Conservation (phyloP, 805 yeast genomes). For the Candida koratica region DNA sequence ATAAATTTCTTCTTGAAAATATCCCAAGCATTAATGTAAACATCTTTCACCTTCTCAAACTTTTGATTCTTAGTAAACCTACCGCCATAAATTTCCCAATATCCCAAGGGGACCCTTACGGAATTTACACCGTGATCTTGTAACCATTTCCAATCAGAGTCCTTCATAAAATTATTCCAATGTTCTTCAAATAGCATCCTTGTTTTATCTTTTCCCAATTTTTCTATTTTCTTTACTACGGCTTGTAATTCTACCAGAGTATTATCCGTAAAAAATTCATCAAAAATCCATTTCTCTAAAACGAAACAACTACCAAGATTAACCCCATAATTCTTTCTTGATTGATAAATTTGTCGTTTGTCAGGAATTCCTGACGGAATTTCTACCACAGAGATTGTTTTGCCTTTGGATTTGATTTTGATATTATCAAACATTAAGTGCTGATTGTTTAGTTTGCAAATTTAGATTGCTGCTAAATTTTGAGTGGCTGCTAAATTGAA, state of each 20-base stretch:
- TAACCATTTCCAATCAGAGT: constrained; percentile 80
- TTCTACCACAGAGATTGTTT: constrained; percentile 14
- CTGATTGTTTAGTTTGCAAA: no score
- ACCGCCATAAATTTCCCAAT: constrained; percentile 79
- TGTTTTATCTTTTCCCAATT: constrained; percentile 53
- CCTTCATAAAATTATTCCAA: constrained; percentile 60
- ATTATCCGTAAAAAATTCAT: constrained; percentile 50
- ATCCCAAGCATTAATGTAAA: constrained; percentile 75
- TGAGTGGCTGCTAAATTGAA: constrained; percentile 3
- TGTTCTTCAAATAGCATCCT: constrained; percentile 53
- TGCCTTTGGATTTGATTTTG: constrained; percentile 29
- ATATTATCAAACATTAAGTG: constrained; percentile 28
- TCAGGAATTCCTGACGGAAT: constrained; percentile 26
- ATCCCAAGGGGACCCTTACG: constrained; percentile 85
- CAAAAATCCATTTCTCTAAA: constrained; percentile 75
- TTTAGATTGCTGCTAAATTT: no score
- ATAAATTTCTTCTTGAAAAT: constrained; percentile 50
- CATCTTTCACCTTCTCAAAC: constrained; percentile 48
- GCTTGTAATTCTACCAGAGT: constrained; percentile 74
- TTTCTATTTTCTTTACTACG: constrained; percentile 44
- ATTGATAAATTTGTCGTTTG: constrained; percentile 49
- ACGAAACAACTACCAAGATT: constrained; percentile 82
- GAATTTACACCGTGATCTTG: constrained; percentile 65
- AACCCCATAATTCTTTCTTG: constrained; percentile 72
- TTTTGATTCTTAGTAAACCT: constrained; percentile 55